These are phyloP conservation scores for Chrysoporthe puriensis DNA, from an alignment of 2,329 filamentous ascomycete species.

Conservation along the genomic window DNA sequence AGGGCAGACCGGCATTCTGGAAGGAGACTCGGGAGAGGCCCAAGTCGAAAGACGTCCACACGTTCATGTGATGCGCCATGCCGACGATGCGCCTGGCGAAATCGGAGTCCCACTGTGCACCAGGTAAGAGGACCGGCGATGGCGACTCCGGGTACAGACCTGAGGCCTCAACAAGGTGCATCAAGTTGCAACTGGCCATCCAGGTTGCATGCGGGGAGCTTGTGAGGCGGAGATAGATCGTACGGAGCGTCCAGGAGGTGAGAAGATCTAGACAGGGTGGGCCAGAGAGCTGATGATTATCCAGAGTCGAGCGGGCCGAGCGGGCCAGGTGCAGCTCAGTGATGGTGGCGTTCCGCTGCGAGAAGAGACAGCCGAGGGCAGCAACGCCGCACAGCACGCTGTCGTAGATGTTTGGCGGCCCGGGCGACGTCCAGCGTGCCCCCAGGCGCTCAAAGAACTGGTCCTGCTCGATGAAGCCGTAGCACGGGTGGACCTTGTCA, in stretches of 20 bases:
- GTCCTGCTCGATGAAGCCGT: slow-evolving; percentile 50
- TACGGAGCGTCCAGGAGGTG: slow-evolving; percentile 57
- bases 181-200: slow-evolving; percentile 60
- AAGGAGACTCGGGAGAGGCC: slow-evolving; percentile 56
- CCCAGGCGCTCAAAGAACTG: slow-evolving; percentile 38
- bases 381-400: slow-evolving; percentile 58
- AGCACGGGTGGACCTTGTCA: slow-evolving; percentile 55
- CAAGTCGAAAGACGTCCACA: slow-evolving; percentile 63
- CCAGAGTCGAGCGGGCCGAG: slow-evolving; percentile 45
- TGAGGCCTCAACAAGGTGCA: slow-evolving; percentile 62
- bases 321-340: slow-evolving; percentile 52
- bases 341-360: slow-evolving; percentile 43
- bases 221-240: slow-evolving; percentile 56
- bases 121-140: slow-evolving; percentile 34
- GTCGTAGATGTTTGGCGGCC: slow-evolving; percentile 44
- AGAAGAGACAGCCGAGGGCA: slow-evolving; percentile 57
- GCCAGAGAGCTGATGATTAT: slow-evolving; percentile 45
- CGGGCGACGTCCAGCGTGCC: slow-evolving; percentile 39
- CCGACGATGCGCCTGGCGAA: slow-evolving; percentile 49
- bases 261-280: slow-evolving; percentile 44
- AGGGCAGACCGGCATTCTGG: slow-evolving; percentile 43
- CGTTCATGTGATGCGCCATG: slow-evolving; percentile 60
- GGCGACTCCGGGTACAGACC: slow-evolving; percentile 48
- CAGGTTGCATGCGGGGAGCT: slow-evolving; percentile 57
- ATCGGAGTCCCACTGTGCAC: slow-evolving; percentile 41